Percentiles rank a stretch among this genome's conserved stretches.
These are phyloP conservation scores for Aaosphaeria arxii DNA, from an alignment of 2,329 filamentous ascomycete species.

Conservation along the genomic window DNA sequence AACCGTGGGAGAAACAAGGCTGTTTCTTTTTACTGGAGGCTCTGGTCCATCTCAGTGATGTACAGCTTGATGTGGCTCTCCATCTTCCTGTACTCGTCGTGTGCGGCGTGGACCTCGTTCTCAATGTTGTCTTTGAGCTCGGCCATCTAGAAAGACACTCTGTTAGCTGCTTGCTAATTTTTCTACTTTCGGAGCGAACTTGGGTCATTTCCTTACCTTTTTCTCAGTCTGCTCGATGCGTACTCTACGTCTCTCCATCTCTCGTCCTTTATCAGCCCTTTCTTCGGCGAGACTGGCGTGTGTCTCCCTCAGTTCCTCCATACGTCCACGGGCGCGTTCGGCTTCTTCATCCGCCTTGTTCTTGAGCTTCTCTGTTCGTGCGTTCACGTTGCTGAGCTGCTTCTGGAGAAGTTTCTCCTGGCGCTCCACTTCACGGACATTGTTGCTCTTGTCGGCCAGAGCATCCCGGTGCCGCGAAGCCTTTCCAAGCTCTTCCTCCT, in stretches of 20 bases:
- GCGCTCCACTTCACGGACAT: constrained; percentile 86
- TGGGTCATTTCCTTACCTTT: constrained; percentile 62
- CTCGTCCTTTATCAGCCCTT: constrained; percentile 78
- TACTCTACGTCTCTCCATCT: constrained; percentile 90
- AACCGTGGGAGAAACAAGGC: no score
- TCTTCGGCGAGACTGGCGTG: constrained; percentile 83
- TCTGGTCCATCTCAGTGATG: constrained; percentile 97
- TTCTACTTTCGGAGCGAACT: no score
- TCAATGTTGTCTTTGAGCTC: constrained; percentile 98
- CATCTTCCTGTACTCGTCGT: constrained; percentile 96
- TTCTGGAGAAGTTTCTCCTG: constrained; percentile 79
- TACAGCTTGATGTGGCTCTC: constrained; percentile 96
- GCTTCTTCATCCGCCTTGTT: constrained; percentile 80
- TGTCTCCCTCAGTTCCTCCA: constrained; percentile 81
- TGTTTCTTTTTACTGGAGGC: no score
- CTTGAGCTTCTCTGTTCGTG: constrained; percentile 80
- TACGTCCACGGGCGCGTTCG: constrained; percentile 75
- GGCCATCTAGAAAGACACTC: constrained; percentile 66
- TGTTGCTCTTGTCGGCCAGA: constrained; percentile 82
- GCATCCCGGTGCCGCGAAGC: constrained; percentile 82
- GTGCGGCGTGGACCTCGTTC: constrained; percentile 82
- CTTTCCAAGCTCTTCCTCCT: constrained; percentile 83
- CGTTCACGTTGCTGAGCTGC: constrained; percentile 80
- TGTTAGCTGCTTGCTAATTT: neutral
- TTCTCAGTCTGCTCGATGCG: constrained; percentile 98